A percentile compares a stretch with the other conserved stretches of the same genome.
These are phyloP conservation scores for Phytophthora meadii DNA, from an alignment of 352 stramenopile genomes.

Conservation along the genomic window DNA sequence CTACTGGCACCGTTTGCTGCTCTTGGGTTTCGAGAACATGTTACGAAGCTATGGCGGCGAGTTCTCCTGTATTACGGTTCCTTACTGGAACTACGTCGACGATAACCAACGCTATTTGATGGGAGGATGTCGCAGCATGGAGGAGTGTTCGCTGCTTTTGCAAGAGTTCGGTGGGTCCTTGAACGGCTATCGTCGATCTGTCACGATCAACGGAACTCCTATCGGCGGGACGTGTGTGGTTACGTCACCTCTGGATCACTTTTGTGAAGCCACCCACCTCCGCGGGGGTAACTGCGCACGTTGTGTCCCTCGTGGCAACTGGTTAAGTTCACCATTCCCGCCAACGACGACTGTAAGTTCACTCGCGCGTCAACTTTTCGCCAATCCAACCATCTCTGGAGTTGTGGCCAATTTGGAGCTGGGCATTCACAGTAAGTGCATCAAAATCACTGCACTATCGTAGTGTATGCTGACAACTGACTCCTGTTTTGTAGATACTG, in stretches of 20 bases:
- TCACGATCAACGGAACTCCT: constrained; percentile 76
- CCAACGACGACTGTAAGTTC: constrained; percentile 77
- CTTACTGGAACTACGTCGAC: constrained; percentile 90
- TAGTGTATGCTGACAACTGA: constrained; percentile 11
- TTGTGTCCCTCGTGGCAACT: constrained; percentile 80
- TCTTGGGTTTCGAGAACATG: constrained; percentile 90
- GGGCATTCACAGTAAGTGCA: constrained; percentile 75
- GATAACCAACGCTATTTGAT: constrained; percentile 78
- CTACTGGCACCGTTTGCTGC: constrained; percentile 85
- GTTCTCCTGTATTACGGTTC: constrained; percentile 87
- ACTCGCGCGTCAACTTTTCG: constrained; percentile 78
- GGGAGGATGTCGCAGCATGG: constrained; percentile 69
- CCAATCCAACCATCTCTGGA: constrained; percentile 63
- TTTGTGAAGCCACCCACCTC: constrained; percentile 74
- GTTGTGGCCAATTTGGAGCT: constrained; percentile 77
- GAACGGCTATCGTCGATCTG: constrained; percentile 33
- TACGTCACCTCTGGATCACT: constrained; percentile 63
- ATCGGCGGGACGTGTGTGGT: constrained; percentile 66
- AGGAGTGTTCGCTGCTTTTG: constrained; percentile 77
- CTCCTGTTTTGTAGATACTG: constrained; percentile 59
- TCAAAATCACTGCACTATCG: background rate
- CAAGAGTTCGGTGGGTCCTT: constrained; percentile 73
- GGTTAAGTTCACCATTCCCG: constrained; percentile 59
- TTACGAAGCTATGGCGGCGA: constrained; percentile 77
- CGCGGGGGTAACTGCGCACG: constrained; percentile 43